Evolutionary conservation across 2,329 filamentous ascomycete species (phyloP).

Genomic region (Colletotrichum sp.): DNA sequence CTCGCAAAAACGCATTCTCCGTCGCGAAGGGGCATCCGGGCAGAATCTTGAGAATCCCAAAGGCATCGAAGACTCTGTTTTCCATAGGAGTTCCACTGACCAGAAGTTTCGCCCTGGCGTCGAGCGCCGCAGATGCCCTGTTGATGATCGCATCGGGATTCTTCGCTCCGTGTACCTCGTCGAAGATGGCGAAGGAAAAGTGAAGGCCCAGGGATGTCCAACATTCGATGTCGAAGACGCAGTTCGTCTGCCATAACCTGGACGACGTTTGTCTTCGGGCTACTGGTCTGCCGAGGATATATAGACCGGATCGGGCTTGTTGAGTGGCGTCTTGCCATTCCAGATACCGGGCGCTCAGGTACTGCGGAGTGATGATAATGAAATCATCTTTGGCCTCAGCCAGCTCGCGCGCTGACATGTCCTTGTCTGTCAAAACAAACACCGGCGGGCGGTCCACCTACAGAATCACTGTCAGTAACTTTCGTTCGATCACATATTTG

Average conservation of each 20-base stretch:
- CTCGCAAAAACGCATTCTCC: neutral
- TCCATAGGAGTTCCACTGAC: neutral
- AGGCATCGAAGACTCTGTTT: no score
- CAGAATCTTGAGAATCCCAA: no score
- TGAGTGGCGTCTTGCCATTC: no score
- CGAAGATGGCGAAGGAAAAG: neutral
- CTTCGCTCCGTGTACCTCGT: neutral
- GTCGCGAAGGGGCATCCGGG: no score
- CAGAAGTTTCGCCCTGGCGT: neutral
- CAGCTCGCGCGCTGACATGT: no score
- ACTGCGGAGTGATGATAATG: no score
- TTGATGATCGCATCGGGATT: neutral
- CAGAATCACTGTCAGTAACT: neutral
- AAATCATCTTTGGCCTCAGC: no score
- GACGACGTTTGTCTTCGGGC: neutral
- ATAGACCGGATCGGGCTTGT: no score
- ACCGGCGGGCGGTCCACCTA: no score
- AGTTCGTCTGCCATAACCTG: neutral
- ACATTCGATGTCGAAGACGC: neutral
- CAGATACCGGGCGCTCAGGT: no score
- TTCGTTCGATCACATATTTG: neutral
- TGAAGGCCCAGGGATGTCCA: neutral
- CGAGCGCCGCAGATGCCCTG: neutral
- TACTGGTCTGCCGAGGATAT: neutral
- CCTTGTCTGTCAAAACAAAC: no score